Evolutionary conservation across 2,329 filamentous ascomycete species (phyloP).

Genomic region (Volutella citrinella): DNA sequence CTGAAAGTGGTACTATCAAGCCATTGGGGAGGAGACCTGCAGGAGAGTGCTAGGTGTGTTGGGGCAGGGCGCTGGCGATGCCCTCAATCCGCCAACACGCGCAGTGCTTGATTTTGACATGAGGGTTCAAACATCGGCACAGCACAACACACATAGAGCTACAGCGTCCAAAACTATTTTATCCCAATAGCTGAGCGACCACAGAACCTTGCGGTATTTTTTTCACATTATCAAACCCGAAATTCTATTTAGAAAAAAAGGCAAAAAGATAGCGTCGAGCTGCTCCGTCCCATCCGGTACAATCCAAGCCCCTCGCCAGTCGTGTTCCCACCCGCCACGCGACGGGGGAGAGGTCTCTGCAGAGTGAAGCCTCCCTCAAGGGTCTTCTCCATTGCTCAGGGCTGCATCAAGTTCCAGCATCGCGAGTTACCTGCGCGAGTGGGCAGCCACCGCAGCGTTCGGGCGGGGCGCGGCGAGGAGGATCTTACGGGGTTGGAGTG

Average conservation of each 20-base stretch:
- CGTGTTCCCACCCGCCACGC: slow-evolving; percentile 69
- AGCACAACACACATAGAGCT: background rate
- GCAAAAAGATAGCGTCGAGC: slow-evolving; percentile 44
- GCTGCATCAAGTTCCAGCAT: slow-evolving; percentile 49
- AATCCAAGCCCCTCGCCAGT: slow-evolving; percentile 57
- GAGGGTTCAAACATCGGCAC: slow-evolving; percentile 8
- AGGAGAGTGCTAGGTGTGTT: no score
- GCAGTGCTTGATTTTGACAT: no score
- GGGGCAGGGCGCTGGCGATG: no score
- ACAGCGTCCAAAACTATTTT: background rate
- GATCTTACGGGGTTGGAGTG: slow-evolving; percentile 54
- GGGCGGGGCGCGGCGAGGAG: slow-evolving; percentile 60
- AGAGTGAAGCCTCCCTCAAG: slow-evolving; percentile 72
- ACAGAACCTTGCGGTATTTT: no score
- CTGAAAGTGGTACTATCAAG: no score
- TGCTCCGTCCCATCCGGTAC: slow-evolving; percentile 51
- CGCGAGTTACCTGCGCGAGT: slow-evolving; percentile 67
- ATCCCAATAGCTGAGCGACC: background rate
- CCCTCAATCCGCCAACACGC: no score
- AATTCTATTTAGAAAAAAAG: slow-evolving; percentile 17
- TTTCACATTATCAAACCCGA: no score
- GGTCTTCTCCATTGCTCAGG: slow-evolving; percentile 67
- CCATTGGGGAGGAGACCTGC: no score
- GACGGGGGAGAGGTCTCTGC: slow-evolving; percentile 69
- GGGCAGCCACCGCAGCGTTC: slow-evolving; percentile 64